Conservation (phyloP, 2,329 filamentous ascomycete species). For the Neofusicoccum ribis region DNA sequence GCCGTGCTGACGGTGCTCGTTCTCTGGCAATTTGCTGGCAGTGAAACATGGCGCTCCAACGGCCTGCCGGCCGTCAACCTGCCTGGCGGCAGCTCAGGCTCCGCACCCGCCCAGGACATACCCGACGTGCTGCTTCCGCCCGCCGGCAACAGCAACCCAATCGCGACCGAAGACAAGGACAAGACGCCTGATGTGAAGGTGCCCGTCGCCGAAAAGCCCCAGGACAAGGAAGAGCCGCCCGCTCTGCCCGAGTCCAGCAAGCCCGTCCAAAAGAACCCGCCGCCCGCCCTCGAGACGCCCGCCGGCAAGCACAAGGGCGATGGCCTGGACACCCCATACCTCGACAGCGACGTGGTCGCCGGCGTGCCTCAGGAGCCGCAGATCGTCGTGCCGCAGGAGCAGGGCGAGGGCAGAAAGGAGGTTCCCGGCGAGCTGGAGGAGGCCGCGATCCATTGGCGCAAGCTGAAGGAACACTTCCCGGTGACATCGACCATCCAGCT, state of each 20-base stretch:
- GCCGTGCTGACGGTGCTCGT: constrained; percentile 57
- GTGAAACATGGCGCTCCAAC: constrained; percentile 41
- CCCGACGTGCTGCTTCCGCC: constrained; percentile 15
- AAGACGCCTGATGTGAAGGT: constrained; percentile 34
- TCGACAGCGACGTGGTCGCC: background rate
- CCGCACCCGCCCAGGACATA: background rate
- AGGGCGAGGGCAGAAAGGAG: constrained; percentile 16
- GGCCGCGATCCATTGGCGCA: constrained; percentile 67
- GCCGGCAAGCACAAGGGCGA: background rate
- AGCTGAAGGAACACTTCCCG: constrained; percentile 74
- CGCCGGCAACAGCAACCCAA: constrained; percentile 28
- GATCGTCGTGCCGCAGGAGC: constrained; percentile 2
- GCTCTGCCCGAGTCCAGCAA: constrained; percentile 5
- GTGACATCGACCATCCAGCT: constrained; percentile 73
- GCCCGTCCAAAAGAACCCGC: constrained; percentile 16
- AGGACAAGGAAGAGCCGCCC: constrained; percentile 16
- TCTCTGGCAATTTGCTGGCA: constrained; percentile 54
- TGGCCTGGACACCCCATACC: background rate
- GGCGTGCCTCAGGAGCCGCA: background rate
- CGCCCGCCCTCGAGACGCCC: background rate
- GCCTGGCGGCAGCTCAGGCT: background rate
- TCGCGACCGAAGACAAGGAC: constrained; percentile 25
- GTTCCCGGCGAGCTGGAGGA: background rate
- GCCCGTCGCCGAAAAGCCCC: constrained; percentile 30
- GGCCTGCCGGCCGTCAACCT: background rate